Conservation (phyloP, 2,329 filamentous ascomycete species). For the Sclerotinia borealis region DNA sequence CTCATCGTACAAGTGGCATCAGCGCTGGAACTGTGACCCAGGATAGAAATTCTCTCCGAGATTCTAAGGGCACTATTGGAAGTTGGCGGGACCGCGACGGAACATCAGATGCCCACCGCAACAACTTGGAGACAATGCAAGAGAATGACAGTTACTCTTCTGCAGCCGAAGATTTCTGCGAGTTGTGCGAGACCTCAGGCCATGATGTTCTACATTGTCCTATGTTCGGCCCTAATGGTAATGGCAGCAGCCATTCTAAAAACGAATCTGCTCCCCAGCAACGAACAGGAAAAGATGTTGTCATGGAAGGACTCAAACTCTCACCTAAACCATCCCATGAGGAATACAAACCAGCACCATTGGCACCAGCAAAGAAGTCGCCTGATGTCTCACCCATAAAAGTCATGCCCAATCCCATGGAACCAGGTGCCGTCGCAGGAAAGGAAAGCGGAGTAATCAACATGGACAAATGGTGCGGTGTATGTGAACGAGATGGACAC, state of each 20-base stretch:
- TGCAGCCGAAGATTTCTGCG: slow-evolving; percentile 66
- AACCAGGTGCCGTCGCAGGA: slow-evolving; percentile 64
- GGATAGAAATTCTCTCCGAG: slow-evolving; percentile 53
- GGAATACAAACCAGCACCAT: slow-evolving; percentile 47
- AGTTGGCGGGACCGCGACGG: slow-evolving; percentile 45
- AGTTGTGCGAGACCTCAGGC: slow-evolving; percentile 87
- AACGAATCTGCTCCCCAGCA: slow-evolving; percentile 17
- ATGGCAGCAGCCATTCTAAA: slow-evolving; percentile 2
- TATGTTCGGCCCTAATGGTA: slow-evolving; percentile 53
- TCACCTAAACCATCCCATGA: slow-evolving; percentile 35
- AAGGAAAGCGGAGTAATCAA: slow-evolving; percentile 76
- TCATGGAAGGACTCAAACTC: slow-evolving; percentile 37
- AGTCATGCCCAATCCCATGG: slow-evolving; percentile 56
- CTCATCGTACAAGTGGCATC: slow-evolving; percentile 48
- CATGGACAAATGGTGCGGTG: slow-evolving; percentile 87
- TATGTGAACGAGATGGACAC: slow-evolving; percentile 94
- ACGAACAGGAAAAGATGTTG: slow-evolving; percentile 35
- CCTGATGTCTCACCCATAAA: slow-evolving; percentile 36
- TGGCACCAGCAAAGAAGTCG: slow-evolving; percentile 46
- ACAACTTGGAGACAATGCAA: slow-evolving; percentile 60
- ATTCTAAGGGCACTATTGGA: slow-evolving; percentile 61
- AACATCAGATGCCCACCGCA: slow-evolving; percentile 35
- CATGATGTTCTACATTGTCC: slow-evolving; percentile 94
- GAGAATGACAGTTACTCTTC: slow-evolving; percentile 66
- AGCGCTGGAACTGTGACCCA: slow-evolving; percentile 37